A percentile compares a stretch with the other conserved stretches of the same genome.
phyloP scores from a whole-genome alignment of 2,329 filamentous ascomycete species.

The Pyrenochaeta sp. region DNA sequence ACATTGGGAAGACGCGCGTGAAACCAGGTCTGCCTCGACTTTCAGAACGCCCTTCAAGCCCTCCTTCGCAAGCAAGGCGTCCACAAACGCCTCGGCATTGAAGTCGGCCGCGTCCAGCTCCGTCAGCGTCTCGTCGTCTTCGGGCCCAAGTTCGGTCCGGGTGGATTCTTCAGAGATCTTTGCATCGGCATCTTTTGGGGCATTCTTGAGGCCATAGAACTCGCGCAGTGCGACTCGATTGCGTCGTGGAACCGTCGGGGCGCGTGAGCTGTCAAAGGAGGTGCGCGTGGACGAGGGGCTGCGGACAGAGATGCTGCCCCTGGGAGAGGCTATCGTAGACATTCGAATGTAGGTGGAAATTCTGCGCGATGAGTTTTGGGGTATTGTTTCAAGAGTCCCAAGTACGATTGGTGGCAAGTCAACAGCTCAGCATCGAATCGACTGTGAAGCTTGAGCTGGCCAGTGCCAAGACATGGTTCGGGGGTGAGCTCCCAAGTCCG shows the following conservation, averaged over 20 bases:
- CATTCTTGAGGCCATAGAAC: slow-evolving; percentile 83
- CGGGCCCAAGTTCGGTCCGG: slow-evolving; percentile 41
- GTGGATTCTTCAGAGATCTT: slow-evolving; percentile 43
- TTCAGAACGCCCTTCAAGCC: slow-evolving; percentile 73
- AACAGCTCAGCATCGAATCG: too few relatives aligned
- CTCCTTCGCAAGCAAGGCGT: slow-evolving; percentile 66
- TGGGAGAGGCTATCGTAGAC: slow-evolving; percentile 68
- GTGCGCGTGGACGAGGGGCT: slow-evolving; percentile 80
- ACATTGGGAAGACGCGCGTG: slow-evolving; percentile 42
- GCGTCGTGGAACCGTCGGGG: slow-evolving; percentile 59
- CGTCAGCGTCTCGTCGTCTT: slow-evolving; percentile 64
- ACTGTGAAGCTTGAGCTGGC: slow-evolving; percentile 5
- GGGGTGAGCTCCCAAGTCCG: slow-evolving; percentile 28
- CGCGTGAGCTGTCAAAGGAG: slow-evolving; percentile 63
- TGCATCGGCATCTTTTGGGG: slow-evolving; percentile 42
- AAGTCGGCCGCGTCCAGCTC: slow-evolving; percentile 80
- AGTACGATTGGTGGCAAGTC: too few relatives aligned
- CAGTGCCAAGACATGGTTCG: slow-evolving; percentile 26
- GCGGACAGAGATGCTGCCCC: slow-evolving; percentile 64
- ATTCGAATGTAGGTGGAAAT: slow-evolving; percentile 54
- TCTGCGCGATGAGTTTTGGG: too few relatives aligned
- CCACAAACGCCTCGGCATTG: slow-evolving; percentile 73
- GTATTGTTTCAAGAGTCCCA: too few relatives aligned
- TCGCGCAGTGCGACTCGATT: slow-evolving; percentile 90
- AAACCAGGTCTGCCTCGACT: slow-evolving; percentile 73